Evolutionary conservation across 345 rosid genomes (phyloP).

Genomic region (Durio zibethinus): DNA sequence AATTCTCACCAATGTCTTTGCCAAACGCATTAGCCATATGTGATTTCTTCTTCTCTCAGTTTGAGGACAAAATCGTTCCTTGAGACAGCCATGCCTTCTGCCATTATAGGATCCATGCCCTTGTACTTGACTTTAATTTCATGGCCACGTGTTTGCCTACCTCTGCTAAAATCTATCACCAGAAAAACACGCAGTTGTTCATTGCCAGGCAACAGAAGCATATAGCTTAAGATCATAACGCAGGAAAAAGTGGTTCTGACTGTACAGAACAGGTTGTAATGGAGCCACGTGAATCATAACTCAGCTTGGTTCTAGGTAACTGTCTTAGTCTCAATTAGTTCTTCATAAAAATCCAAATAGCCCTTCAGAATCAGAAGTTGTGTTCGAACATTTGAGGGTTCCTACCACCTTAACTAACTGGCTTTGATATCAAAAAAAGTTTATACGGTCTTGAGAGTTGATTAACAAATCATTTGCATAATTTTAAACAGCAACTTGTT

Average conservation of each 20-base stretch:
- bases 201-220: not conserved
- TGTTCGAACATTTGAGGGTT: not conserved
- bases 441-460: not conserved
- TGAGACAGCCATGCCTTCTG: not conserved
- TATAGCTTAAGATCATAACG: not conserved
- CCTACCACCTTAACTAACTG: no score
- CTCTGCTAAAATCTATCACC: not conserved
- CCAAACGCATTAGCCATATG: not conserved
- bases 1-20: not conserved
- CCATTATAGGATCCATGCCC: not conserved
- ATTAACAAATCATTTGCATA: not conserved
- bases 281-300: not conserved
- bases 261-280: not conserved
- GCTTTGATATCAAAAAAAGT: not conserved
- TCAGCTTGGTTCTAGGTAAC: not conserved
- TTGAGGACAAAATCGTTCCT: not conserved
- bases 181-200: not conserved
- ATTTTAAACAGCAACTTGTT: not conserved
- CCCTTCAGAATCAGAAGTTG: not conserved
- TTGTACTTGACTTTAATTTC: not conserved
- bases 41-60: not conserved
- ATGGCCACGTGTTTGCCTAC: not conserved
- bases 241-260: not conserved
- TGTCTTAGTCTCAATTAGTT: not conserved
- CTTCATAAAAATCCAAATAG: not conserved